These are phyloP conservation scores for Castanea mollissima DNA, from an alignment of 306 rosid genomes.

Conservation along the genomic window DNA sequence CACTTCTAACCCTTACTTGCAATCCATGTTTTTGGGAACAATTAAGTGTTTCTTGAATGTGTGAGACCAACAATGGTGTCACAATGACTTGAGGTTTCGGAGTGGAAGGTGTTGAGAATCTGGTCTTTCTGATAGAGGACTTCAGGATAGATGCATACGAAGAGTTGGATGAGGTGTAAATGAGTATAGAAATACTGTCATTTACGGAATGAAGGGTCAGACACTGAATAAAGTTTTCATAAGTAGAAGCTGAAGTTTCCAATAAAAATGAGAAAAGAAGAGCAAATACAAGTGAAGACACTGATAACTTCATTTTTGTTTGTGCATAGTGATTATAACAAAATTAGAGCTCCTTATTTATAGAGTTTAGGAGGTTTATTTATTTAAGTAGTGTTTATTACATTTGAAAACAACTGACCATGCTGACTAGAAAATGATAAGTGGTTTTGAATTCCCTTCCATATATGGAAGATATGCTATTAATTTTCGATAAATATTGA, in stretches of 20 bases:
- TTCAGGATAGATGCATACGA: constrained; percentile 1
- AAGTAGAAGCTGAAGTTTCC: constrained; percentile 6
- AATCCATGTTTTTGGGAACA: not conserved
- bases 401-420: too few relatives aligned
- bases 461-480: too few relatives aligned
- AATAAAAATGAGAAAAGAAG: constrained; percentile 7
- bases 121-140: constrained; percentile 5
- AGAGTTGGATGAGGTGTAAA: constrained; percentile 11
- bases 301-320: constrained; percentile 4
- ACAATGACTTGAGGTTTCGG: constrained; percentile 16
- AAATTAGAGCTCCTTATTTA: not conserved
- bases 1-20: constrained; percentile 17
- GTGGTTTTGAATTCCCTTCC: too few relatives aligned
- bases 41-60: constrained; percentile 10
- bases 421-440: too few relatives aligned
- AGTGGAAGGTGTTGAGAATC: not conserved
- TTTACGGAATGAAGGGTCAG: not conserved
- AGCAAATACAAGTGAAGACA: not conserved
- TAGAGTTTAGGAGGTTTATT: not conserved
- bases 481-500: too few relatives aligned
- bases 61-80: constrained; percentile 3
- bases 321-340: not conserved
- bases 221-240: constrained; percentile 22
- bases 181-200: not conserved
- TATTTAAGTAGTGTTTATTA: too few relatives aligned